A percentile compares a stretch with the other conserved stretches of the same genome.
Conservation (phyloP, 2,329 filamentous ascomycete genomes). For the Aspergillus terreus region DNA sequence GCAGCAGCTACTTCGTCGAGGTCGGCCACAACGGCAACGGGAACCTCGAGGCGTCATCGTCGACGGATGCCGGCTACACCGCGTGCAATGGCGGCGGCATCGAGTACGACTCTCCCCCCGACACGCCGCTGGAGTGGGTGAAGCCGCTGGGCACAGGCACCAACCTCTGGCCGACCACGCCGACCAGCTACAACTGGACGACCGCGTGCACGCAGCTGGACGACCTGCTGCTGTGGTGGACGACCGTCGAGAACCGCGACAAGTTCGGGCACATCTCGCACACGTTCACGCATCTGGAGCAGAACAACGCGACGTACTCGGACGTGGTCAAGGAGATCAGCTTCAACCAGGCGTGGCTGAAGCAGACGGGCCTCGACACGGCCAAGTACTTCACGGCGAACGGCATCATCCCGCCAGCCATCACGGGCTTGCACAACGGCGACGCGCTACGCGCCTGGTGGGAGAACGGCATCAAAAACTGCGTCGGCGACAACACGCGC, state of each 20-base stretch:
- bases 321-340: slow-evolving; percentile 56
- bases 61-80: slow-evolving; percentile 16
- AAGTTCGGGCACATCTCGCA: slow-evolving; percentile 59
- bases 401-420: slow-evolving; percentile 60
- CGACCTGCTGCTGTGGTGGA: slow-evolving; percentile 53
- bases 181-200: slow-evolving; percentile 48
- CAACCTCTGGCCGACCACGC: slow-evolving; percentile 47
- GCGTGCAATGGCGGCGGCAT: slow-evolving; percentile 38
- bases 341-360: slow-evolving; percentile 59
- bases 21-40: slow-evolving; percentile 57
- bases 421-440: slow-evolving; percentile 63
- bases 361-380: slow-evolving; percentile 48
- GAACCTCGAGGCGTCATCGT: slow-evolving; percentile 41
- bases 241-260: slow-evolving; percentile 48
- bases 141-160: slow-evolving; percentile 51
- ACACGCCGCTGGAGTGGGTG: slow-evolving; percentile 47
- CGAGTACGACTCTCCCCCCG: slow-evolving; percentile 44
- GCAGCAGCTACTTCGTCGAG: slow-evolving; percentile 53
- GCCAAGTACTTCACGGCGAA: slow-evolving; percentile 49
- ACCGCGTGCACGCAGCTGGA: slow-evolving; percentile 49
- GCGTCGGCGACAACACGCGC: slow-evolving; percentile 63
- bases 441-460: slow-evolving; percentile 58
- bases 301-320: slow-evolving; percentile 58
- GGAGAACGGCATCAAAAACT: slow-evolving; percentile 57
- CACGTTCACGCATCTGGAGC: slow-evolving; percentile 58